A percentile compares a stretch with the other conserved stretches of the same genome.
Conservation (phyloP, 305 asterid species). For the Solanum hybrid region DNA sequence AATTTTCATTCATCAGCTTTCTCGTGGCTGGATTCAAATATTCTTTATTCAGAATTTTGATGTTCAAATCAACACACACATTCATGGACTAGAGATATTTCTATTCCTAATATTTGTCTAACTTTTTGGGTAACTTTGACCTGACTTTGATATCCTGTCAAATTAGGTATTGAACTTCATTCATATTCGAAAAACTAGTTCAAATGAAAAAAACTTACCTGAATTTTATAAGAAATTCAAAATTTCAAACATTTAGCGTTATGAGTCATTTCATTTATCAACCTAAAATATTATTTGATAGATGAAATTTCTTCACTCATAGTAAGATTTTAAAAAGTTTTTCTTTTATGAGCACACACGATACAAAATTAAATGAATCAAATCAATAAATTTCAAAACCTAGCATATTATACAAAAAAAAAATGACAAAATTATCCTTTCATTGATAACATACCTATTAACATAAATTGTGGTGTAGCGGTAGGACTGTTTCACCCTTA, state of each 20-base stretch:
- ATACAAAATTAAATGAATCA: neutral
- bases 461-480: too few relatives aligned
- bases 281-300: neutral
- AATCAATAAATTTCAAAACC: neutral
- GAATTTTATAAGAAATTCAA: neutral
- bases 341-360: neutral
- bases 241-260: neutral
- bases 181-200: neutral
- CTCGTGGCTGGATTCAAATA: too few relatives aligned
- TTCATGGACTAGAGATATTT: neutral
- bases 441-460: neutral
- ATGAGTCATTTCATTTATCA: neutral
- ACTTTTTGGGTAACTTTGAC: rapidly evolving
- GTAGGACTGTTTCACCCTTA: too few relatives aligned
- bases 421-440: neutral
- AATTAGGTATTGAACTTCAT: neutral
- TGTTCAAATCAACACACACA: too few relatives aligned
- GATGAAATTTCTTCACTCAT: neutral
- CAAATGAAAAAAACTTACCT: neutral
- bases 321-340: neutral
- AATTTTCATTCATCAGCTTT: too few relatives aligned
- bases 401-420: neutral
- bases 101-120: rapidly evolving
- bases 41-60: too few relatives aligned
- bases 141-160: neutral